Conservation (phyloP, 2,329 filamentous ascomycete genomes). For the Arachnomyces sp. region DNA sequence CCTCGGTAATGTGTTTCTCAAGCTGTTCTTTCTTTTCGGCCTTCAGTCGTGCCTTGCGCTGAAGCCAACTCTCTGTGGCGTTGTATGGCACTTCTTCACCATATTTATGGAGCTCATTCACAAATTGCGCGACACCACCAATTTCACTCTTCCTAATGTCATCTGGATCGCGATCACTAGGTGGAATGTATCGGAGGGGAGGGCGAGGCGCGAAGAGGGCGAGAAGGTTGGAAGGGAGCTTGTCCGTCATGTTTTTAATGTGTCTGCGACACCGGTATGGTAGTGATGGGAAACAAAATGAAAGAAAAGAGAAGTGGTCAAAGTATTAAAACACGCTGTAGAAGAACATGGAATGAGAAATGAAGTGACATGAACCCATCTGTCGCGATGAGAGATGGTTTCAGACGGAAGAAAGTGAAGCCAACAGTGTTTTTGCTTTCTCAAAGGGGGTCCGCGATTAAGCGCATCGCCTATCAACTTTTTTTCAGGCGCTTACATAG, state of each 20-base stretch:
- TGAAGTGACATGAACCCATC: neutral
- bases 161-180: conserved; percentile 74
- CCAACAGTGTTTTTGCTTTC: no score
- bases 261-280: conserved; percentile 6
- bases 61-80: conserved; percentile 87
- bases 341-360: neutral
- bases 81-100: conserved; percentile 68
- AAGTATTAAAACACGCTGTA: conserved; percentile 9
- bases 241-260: conserved; percentile 91
- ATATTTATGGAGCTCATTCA: conserved; percentile 68
- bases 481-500: neutral
- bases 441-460: no score
- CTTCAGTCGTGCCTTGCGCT: conserved; percentile 76
- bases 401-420: no score
- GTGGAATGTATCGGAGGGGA: conserved; percentile 79
- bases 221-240: conserved; percentile 84
- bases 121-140: conserved; percentile 64
- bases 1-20: conserved; percentile 58
- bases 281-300: conserved; percentile 14
- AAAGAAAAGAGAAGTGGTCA: conserved; percentile 14
- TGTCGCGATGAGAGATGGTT: no score
- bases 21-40: conserved; percentile 66
- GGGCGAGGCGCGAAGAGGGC: conserved; percentile 93
- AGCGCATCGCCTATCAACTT: neutral
- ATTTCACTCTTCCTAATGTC: conserved; percentile 69